Base-by-base conservation (phyloP, 305 asterid genomes). In the Solanum aculeatissimum region DNA sequence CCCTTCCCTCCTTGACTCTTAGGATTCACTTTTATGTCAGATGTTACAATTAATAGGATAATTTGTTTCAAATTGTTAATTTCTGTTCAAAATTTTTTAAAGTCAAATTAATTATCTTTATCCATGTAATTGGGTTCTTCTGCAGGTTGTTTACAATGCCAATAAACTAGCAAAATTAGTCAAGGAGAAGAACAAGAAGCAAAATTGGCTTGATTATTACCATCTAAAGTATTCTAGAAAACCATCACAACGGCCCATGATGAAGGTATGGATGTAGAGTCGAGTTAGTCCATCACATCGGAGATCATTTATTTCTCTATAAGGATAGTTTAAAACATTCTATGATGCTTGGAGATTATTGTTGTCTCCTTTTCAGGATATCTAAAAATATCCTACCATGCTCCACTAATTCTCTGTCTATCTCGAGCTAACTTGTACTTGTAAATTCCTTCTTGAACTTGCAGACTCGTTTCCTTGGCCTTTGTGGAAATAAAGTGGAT, bases 151-250 rank as follows among this genome's bases (percentile, higher is more conserved):
- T 27, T 91, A 90, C 90, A 92, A 96, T 86, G 97, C 97, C 86
- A 94, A 96, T 84, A 93, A 92, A 90, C 97, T 94, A 82, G 97
- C 96, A 47, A 84, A 93, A 72, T 89, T 96, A 87, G 94, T 96
- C 29, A 85, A 89, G 86, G 90, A 93, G 92, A 93, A 88, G 92
- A 92, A 92, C 83, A 89, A 75, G 15, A 92, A 91, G 91, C 86
- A 93, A 89, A 96, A 96, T 78, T 94, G 98, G 98, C 95, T 96
- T 15, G 98, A 94, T 83, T 96, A 92, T 89, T 94, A 94, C 91
- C 95, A 93, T 58, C 57, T 96, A 78, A 96, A 94, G 88, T 91
- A 90, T 90, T 86, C 94, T 27, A 91, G 98, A 90, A 93, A 91
- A 85, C 93, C 84, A 87, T 84, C 91, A 19, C 81, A 87, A 70